phyloP scores from a whole-genome alignment of 768 basidiomycete genomes.

The Amanita rimosa region DNA sequence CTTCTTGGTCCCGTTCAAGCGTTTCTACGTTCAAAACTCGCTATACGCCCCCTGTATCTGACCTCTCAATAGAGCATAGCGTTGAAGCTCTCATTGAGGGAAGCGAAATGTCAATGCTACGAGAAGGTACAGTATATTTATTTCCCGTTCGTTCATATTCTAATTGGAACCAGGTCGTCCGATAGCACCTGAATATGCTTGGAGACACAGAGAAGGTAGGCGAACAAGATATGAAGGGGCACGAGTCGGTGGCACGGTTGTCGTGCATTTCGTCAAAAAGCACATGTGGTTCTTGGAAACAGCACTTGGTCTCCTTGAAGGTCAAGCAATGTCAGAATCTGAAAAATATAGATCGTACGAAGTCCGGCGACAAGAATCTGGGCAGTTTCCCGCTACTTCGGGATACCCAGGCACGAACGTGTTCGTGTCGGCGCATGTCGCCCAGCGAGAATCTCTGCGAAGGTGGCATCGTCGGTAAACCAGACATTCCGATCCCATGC shows the following conservation, averaged over 20 bases:
- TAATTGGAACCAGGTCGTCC: constrained; percentile 31
- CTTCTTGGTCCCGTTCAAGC: constrained; percentile 66
- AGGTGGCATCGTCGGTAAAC: neutral
- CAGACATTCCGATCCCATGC: neutral
- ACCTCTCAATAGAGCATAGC: constrained; percentile 56
- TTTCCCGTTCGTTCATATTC: constrained; percentile 1
- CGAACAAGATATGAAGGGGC: constrained; percentile 48
- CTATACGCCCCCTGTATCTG: constrained; percentile 59
- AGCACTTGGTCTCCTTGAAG: constrained; percentile 75
- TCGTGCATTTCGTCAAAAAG: constrained; percentile 97
- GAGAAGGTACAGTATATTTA: constrained; percentile 37
- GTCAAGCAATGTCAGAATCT: constrained; percentile 56
- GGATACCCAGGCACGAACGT: neutral
- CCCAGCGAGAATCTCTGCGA: neutral
- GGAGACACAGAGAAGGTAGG: constrained; percentile 65
- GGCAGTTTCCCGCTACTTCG: neutral
- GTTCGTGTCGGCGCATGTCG: neutral
- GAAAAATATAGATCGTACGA: constrained; percentile 26
- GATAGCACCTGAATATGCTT: constrained; percentile 52
- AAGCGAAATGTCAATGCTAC: constrained; percentile 65
- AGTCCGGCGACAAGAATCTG: neutral
- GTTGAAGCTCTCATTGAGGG: constrained; percentile 93
- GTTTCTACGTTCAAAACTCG: constrained; percentile 77
- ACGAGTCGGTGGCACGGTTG: constrained; percentile 85
- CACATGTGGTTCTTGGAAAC: constrained; percentile 96